Evolutionary conservation across 75 land plant genomes (phyloP), one percentile per base, ranked within the genome.

Genomic region (Pseudotsuga menziesii): DNA sequence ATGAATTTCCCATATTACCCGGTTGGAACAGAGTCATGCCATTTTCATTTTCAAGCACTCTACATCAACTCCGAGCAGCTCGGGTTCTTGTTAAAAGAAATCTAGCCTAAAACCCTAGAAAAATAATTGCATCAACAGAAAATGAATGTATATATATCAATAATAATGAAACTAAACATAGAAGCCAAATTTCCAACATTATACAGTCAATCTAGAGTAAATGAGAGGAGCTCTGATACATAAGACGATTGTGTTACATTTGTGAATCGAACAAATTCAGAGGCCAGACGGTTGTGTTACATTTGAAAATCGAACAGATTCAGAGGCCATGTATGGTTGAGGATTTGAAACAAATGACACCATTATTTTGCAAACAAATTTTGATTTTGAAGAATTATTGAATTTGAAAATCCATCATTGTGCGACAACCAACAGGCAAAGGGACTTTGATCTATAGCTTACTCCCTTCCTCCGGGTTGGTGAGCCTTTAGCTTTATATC

Each of bases 211-310:
- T 96, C 99, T 23, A 96, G 81, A 72, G 90, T 90, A 86, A 91
- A 96, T 44, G 99, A 96, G 22, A 96, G 92, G 76, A 96, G 96
- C 78, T 96, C 99, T 4, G 99, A 93, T 64, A 96, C 89, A 80
- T 96, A 96, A 12, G 94, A 86, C 78, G 93, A 97, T 61, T 96
- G 93, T 17, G 92, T 72, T 55, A 86, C 84, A 76, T 89, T 89
- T 48, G 90, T 88, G 75, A 92, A 79, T 2, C 89, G 91, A 35
- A 91, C 82, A 26, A 85, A n/a, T n/a, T n/a, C n/a, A n/a, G n/a
- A n/a, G n/a, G n/a, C n/a, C n/a, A 12, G 94, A 86, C 78, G 93
- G 99, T 61, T 96, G 93, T 17, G 92, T 72, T 55, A 86, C 84
- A 76, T 89, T 89, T 48, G 90, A 88, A 74, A 92, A 79, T 2